Conservation (phyloP, 2,329 filamentous ascomycete species). For the Epichloe sylvatica region DNA sequence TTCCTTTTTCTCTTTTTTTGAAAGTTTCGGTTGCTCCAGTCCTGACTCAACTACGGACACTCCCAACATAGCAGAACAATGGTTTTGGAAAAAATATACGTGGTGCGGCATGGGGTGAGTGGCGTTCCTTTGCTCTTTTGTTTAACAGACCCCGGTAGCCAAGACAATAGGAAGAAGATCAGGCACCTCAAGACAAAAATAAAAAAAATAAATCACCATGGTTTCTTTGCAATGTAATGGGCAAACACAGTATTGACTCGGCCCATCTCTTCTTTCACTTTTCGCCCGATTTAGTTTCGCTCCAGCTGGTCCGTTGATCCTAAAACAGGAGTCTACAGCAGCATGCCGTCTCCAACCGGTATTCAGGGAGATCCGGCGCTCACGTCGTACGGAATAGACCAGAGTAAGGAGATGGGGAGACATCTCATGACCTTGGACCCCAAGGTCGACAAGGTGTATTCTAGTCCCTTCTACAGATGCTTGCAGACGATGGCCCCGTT, state of each 20-base stretch:
- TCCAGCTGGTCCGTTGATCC: slow-evolving; percentile 80
- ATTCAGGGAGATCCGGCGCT: slow-evolving; percentile 80
- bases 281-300: slow-evolving; percentile 51
- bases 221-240: slow-evolving; percentile 1
- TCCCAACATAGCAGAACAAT: slow-evolving; percentile 24
- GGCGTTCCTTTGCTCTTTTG: neutral
- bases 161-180: slow-evolving; percentile 3
- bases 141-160: neutral
- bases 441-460: slow-evolving; percentile 64
- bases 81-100: slow-evolving; percentile 58
- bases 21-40: too few species aligned
- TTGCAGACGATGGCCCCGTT: slow-evolving; percentile 70
- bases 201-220: neutral
- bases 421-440: slow-evolving; percentile 50
- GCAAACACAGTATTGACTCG: neutral
- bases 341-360: slow-evolving; percentile 68
- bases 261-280: neutral
- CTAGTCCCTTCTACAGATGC: slow-evolving; percentile 75
- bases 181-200: neutral
- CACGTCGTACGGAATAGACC: slow-evolving; percentile 71
- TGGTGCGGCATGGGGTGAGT: slow-evolving; percentile 62
- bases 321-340: slow-evolving; percentile 62
- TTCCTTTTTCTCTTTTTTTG: neutral
- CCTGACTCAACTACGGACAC: neutral
- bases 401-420: slow-evolving; percentile 62